Evolutionary conservation across 2,329 filamentous ascomycete genomes (phyloP).

Genomic region (Macrophomina tecta): DNA sequence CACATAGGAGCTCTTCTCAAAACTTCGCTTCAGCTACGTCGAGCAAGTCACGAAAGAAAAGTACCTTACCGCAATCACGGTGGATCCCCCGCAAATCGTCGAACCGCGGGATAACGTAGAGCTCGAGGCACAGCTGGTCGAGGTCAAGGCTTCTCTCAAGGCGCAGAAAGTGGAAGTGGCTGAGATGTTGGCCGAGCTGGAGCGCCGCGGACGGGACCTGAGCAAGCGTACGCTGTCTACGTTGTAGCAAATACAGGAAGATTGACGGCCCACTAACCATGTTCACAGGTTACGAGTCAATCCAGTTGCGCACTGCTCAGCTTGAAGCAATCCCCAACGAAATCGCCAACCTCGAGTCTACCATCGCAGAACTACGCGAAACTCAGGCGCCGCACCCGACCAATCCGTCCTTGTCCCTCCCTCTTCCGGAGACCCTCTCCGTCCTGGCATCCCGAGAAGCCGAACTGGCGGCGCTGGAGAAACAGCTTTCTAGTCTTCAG

Average conservation of each 20-base stretch:
- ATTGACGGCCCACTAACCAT: neutral
- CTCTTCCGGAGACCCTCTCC: conserved; percentile 50
- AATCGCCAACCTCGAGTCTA: conserved; percentile 58
- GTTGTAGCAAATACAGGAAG: neutral
- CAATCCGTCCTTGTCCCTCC: conserved; percentile 50
- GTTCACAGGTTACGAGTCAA: conserved; percentile 57
- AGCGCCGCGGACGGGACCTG: conserved; percentile 66
- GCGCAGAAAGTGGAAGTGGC: conserved; percentile 80
- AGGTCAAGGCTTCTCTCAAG: conserved; percentile 77
- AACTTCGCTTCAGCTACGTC: conserved; percentile 95
- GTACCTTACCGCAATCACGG: conserved; percentile 90
- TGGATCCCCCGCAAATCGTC: conserved; percentile 86
- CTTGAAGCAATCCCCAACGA: conserved; percentile 58
- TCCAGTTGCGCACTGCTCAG: conserved; percentile 59
- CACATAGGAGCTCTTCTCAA: conserved; percentile 81
- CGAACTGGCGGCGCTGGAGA: conserved; percentile 49
- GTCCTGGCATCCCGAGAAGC: conserved; percentile 49
- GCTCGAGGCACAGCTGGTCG: conserved; percentile 63
- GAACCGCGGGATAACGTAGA: conserved; percentile 75
- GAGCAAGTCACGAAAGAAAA: conserved; percentile 99
- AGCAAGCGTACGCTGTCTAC: conserved; percentile 51
- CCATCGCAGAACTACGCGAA: conserved; percentile 54
- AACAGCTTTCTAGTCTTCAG: conserved; percentile 58
- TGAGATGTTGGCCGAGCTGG: conserved; percentile 72
- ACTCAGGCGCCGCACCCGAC: conserved; percentile 43